A percentile compares a stretch with the other conserved stretches of the same genome.
Evolutionary conservation across 768 basidiomycete species (phyloP).

Genomic region (Amanita thiersii): DNA sequence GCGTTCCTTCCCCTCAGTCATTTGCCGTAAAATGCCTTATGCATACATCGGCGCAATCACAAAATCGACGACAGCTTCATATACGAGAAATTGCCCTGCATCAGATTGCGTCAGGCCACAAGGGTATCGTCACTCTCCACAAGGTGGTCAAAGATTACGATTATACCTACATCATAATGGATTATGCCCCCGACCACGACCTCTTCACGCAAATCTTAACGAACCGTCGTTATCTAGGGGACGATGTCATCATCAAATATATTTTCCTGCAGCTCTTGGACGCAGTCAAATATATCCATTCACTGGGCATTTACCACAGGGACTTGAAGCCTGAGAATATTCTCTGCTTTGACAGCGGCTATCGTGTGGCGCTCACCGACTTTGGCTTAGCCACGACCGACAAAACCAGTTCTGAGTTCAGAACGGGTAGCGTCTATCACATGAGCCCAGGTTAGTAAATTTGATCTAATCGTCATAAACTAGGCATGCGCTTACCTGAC

Average conservation of each 20-base stretch:
- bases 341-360: conserved; percentile 78
- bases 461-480: background rate
- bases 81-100: conserved; percentile 84
- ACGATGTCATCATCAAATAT: conserved; percentile 81
- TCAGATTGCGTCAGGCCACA: conserved; percentile 65
- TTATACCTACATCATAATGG: conserved; percentile 88
- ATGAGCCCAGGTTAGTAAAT: conserved; percentile 80
- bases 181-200: conserved; percentile 90
- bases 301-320: conserved; percentile 90
- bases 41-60: conserved; percentile 31
- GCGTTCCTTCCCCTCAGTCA: conserved; percentile 38
- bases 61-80: conserved; percentile 65
- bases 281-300: conserved; percentile 92
- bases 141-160: conserved; percentile 78
- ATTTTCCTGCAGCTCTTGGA: conserved; percentile 95
- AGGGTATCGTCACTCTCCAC: conserved; percentile 82
- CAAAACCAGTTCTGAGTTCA: conserved; percentile 80
- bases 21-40: conserved; percentile 92
- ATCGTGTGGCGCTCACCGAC: conserved; percentile 84
- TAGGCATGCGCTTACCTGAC: background rate
- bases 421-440: conserved; percentile 94
- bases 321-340: conserved; percentile 98
- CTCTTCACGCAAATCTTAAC: conserved; percentile 92
- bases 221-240: conserved; percentile 77
- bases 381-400: conserved; percentile 94